A percentile compares a stretch with the other conserved stretches of the same genome.
Conservation (phyloP, 225 moss, liverwort and hornwort genomes). For the Lunularia cruciata region DNA sequence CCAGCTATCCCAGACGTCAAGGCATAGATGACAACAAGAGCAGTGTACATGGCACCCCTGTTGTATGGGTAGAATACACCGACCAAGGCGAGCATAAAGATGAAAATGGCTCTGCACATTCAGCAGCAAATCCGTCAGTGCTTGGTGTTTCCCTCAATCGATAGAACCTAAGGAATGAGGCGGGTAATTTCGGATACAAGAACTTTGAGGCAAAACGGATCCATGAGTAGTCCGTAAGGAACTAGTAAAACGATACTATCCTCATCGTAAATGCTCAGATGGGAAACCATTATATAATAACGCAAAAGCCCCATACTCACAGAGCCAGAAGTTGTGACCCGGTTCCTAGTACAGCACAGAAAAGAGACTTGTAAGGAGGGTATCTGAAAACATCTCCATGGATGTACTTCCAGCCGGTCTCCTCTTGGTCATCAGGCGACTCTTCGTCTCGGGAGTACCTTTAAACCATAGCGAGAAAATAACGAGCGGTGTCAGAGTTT, state of each 20-base stretch:
- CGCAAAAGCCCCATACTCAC: slow-evolving; percentile 44
- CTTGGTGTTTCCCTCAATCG: no score
- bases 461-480: slow-evolving; percentile 2
- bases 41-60: slow-evolving; percentile 85
- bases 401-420: slow-evolving; percentile 98
- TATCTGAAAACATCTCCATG: slow-evolving; percentile 97
- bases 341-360: slow-evolving; percentile 92
- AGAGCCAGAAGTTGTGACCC: slow-evolving; percentile 91
- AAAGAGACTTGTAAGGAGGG: slow-evolving; percentile 79
- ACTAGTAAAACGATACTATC: no score
- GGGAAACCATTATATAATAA: no score
- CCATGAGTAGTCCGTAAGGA: no score
- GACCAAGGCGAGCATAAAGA: slow-evolving; percentile 87
- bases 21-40: slow-evolving; percentile 89
- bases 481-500: no score
- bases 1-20: slow-evolving; percentile 96
- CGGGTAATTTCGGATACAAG: no score
- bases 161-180: no score
- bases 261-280: no score
- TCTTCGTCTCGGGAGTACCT: slow-evolving; percentile 96
- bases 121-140: neutral
- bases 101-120: slow-evolving; percentile 69
- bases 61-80: slow-evolving; percentile 97
- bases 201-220: no score
- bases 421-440: slow-evolving; percentile 85